Base-by-base conservation (phyloP, 1,284 basidiomycete species). In the Ganoderma multipileum region DNA sequence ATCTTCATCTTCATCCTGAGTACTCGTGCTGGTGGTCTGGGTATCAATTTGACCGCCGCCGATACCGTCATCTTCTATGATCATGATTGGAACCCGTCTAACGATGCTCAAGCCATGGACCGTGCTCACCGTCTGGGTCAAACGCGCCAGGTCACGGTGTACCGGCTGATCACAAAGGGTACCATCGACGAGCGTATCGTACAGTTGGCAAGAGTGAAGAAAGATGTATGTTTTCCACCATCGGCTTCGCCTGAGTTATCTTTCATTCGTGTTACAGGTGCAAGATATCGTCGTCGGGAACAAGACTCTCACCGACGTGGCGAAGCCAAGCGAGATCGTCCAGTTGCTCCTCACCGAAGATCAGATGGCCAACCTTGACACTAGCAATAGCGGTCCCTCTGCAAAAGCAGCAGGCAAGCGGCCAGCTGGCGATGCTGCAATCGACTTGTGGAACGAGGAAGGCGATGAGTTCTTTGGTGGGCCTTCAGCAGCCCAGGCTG, bases 21-120 rank as follows among this genome's bases (percentile, higher is more conserved):
- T 79, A 99, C 98, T 0, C 90, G 97, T 67, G 98, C 98, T 30
- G 98, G 98, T 80, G 98, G 98, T 70, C 84, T 99, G 67, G 98
- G 98, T 77, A 99, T 99, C 86, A 99, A 99, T 79, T 83, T 99
- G 66, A 99, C 97, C 1, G 97, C 97, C 2, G 98, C 98, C 3
- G 96, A 98, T 78, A 99, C 98, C 1, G 98, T 99, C 72, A 84
- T 99, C 67, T 99, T 99, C 81, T 98, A 99, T 79, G 98, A 99
- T 79, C 96, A 98, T 77, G 98, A 99, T 78, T 99, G 98, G 98
- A 99, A 99, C 80, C 98, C 97, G 18, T 97, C 95, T 36, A 99
- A 99, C 79, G 98, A 99, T 80, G 95, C 96, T 52, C 98, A 99
- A 81, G 98, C 98, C 14, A 99, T 99, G 98, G 98, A 99, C 79